Evolutionary conservation across 257 asterid genomes (phyloP), one percentile per base, ranked within the genome.

Genomic region (Nicotiana undulata): DNA sequence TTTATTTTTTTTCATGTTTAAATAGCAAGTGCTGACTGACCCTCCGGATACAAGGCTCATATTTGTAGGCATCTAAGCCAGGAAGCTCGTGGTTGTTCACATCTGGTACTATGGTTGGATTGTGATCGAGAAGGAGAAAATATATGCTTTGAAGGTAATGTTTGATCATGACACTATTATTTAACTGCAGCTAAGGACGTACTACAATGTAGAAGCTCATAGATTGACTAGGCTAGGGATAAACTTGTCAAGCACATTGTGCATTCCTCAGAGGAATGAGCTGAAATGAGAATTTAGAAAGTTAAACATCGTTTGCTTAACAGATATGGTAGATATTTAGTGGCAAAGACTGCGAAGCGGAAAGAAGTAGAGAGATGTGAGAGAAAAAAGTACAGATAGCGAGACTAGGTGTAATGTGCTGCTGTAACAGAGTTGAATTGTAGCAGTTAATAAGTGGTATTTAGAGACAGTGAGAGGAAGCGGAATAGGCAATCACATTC

Each of bases 121-220:
- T 94, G 98, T 82, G 98, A 94, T 40, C 98, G 98, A 46, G 98
- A 94, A 85, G 98, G 98, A 86, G 97, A 94, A 91, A 94, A 92
- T 84, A 94, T 94, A 88, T 94, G 97, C 91, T 94, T 92, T 89
- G 98, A 94, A 94, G 98, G 98, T 94, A 89, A 70, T 34, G 46
- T 75, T 75, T 49, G 44, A 49, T 13, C 34, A 8, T 70, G 59
- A 22, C 37, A 22, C 44, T 70, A 44, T 70, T 70, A 70, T 12
- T 68, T 68, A 29, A 40, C 24, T 40, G 32, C 76, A 68, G 32
- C 32, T 18, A 68, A 20, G 46, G 6, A 20, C 58, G 22, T 40
- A n/a, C 29, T 40, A 68, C n/a, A 40, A 68, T 68, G 20, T 46
- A 29, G 46, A 64, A 15, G 32, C 31, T 68, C 58, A 20, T 68